Base-by-base conservation (phyloP, 1,284 basidiomycete species). In the Pholiota adiposa region DNA sequence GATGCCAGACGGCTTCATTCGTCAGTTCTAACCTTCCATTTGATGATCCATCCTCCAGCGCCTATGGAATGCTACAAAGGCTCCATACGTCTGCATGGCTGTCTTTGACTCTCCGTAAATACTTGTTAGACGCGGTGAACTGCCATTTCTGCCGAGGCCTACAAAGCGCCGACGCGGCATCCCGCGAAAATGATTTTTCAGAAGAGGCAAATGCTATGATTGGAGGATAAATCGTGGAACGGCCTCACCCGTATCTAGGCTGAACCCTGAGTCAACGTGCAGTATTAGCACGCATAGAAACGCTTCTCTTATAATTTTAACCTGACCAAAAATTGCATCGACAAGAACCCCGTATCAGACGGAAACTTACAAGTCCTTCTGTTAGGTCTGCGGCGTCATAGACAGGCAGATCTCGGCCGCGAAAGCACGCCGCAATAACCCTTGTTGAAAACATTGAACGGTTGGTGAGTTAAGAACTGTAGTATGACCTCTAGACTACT, bases 301-400 rank as follows among this genome's bases (percentile, higher is more conserved):
- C 23, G 44, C 44, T 46, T 46, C 44, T 46, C 44, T 46, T 27
- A 27, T 46, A 46, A 46, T 46, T 46, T 46, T 46, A 46, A 27
- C 44, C 25, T 27, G 25, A 14, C 14, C 12, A n/a, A 46, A 46
- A 46, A 27, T 46, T 46, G 44, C 44, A 46, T 23, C 16, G 44
- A 46, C 44, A 46, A 27, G 44, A 46, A 46, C 44, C 44, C 44
- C 44, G 44, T 27, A 46, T 46, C 23, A 46, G 44, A 25, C 44
- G 44, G 44, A 27, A 46, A 46, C 25, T 46, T 46, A 46, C 23
- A 46, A 25, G 44, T 4, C 8, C 14, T 23, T 21, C n/a, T 11
- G 7, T 9, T 19, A 14, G 41, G 8, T 29, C 14, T 1, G 21
- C 4, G 27, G 23, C 25, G 21, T 27, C 21, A 4, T 46, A 25